A percentile compares a stretch with the other conserved stretches of the same genome.
phyloP scores from a whole-genome alignment of 1,284 basidiomycete genomes.

The Uromyces viciae-fabae region DNA sequence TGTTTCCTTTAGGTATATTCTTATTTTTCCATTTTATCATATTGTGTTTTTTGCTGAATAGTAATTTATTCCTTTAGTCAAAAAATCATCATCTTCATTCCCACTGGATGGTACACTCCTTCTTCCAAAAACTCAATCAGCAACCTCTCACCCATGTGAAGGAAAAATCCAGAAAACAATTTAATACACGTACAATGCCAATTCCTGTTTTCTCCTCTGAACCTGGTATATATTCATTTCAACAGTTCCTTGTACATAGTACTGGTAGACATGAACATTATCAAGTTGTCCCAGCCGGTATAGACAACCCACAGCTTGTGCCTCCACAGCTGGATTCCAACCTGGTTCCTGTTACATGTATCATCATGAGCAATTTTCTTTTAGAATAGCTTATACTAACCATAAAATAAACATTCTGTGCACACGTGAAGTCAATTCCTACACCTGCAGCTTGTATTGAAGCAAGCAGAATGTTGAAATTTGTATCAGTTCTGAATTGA shows the following conservation, averaged over 20 bases:
- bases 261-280: neutral
- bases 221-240: constrained; percentile 18
- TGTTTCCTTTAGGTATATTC: too few relatives aligned
- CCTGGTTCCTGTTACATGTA: constrained; percentile 3
- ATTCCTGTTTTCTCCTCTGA: constrained; percentile 8
- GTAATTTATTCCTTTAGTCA: too few relatives aligned
- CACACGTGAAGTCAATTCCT: constrained; percentile 21
- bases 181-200: neutral
- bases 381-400: neutral
- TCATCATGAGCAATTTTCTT: neutral
- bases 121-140: neutral
- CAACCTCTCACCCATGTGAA: neutral
- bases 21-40: too few relatives aligned
- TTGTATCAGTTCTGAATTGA: neutral
- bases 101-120: neutral
- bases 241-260: neutral
- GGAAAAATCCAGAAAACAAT: neutral
- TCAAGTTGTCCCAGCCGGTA: neutral
- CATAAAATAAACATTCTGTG: neutral
- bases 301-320: neutral
- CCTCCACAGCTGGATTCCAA: constrained; percentile 6
- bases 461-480: neutral
- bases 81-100: constrained; percentile 15
- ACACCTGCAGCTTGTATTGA: neutral
- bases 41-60: too few relatives aligned